phyloP scores from a whole-genome alignment of 2,329 filamentous ascomycete species.

The Calonectria multiphialidica region DNA sequence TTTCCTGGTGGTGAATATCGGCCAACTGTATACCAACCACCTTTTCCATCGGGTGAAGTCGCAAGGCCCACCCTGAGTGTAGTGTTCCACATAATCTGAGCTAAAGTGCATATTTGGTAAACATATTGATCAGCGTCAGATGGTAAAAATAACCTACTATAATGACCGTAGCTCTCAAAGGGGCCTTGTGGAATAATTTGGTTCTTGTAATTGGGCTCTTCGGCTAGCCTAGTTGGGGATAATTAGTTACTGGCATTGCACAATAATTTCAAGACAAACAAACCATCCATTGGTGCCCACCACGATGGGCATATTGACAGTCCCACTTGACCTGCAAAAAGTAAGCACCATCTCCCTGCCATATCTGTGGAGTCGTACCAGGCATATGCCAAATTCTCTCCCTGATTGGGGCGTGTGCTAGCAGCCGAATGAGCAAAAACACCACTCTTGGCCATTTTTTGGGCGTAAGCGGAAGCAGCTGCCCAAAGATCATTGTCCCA shows the following conservation, averaged over 20 bases:
- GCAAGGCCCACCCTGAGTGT: conserved; percentile 49
- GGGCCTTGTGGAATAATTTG: conserved; percentile 36
- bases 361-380: conserved; percentile 14
- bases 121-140: fast-evolving
- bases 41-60: conserved; percentile 40
- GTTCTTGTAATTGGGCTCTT: conserved; percentile 32
- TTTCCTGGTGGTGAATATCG: conserved; percentile 51
- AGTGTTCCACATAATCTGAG: conserved; percentile 48
- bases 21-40: conserved; percentile 48
- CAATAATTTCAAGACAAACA: neutral
- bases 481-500: conserved; percentile 32
- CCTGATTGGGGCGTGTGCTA: conserved; percentile 28
- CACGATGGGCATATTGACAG: conserved; percentile 32
- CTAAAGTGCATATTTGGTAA: neutral
- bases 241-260: too few relatives aligned
- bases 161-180: conserved; percentile 43
- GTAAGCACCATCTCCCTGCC: too few relatives aligned
- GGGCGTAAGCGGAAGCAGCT: conserved; percentile 30
- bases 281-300: conserved; percentile 34
- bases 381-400: conserved; percentile 39
- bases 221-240: conserved; percentile 26
- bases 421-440: conserved; percentile 29
- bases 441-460: conserved; percentile 32
- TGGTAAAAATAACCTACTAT: conserved; percentile 36
- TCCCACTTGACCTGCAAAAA: conserved; percentile 14